These are phyloP conservation scores for Taphrina communis DNA, from an alignment of 1,139 yeast species.

Conservation along the genomic window DNA sequence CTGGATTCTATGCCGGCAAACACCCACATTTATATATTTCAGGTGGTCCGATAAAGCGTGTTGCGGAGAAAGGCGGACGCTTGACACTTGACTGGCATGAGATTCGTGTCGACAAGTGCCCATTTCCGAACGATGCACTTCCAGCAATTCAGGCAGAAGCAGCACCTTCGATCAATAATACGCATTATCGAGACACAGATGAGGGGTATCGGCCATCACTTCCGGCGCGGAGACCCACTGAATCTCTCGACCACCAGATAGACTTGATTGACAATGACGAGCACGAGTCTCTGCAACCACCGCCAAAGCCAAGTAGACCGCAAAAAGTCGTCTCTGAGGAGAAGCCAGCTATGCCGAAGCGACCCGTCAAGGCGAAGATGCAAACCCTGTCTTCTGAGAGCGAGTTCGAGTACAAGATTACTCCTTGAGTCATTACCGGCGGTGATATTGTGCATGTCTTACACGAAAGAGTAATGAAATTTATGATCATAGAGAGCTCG, in stretches of 20 bases:
- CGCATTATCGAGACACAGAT: neutral
- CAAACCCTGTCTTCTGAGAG: neutral
- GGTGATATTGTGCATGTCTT: too few species aligned
- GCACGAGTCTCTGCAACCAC: neutral
- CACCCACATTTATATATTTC: slow-evolving; percentile 22
- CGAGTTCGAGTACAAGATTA: slow-evolving; percentile 6
- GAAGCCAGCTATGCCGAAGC: slow-evolving; percentile 6
- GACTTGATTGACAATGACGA: slow-evolving; percentile 8
- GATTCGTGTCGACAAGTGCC: slow-evolving; percentile 25
- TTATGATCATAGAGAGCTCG: neutral
- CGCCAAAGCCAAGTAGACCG: neutral
- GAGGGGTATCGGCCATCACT: neutral
- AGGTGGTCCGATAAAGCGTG: slow-evolving; percentile 8
- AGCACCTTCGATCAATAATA: neutral
- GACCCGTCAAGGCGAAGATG: neutral
- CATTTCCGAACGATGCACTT: slow-evolving; percentile 3
- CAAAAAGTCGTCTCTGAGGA: slow-evolving; percentile 2
- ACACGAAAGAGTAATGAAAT: too few species aligned
- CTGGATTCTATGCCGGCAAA: slow-evolving; percentile 20
- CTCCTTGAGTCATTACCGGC: neutral
- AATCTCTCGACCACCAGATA: neutral
- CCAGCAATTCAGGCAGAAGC: slow-evolving; percentile 6
- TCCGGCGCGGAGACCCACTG: neutral
- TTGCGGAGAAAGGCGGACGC: neutral
- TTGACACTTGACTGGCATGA: slow-evolving; percentile 22